Evolutionary conservation across 495 filamentous ascomycete genomes (phyloP), one percentile per base, ranked within the genome.

Genomic region (Xanthoparmelia taractica): DNA sequence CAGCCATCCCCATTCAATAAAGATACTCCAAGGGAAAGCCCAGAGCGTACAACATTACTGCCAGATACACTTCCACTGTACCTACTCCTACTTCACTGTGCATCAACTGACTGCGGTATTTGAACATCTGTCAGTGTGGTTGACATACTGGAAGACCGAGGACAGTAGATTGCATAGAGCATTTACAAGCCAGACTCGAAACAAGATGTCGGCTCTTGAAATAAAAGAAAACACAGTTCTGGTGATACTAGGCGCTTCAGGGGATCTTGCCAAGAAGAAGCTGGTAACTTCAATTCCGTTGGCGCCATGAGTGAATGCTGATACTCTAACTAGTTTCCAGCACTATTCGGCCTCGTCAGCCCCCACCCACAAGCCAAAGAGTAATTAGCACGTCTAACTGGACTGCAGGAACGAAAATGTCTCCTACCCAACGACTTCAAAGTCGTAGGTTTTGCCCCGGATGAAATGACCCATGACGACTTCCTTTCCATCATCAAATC

Each of bases 261-360:
- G 68, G 7, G 66, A 70, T 17, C 68, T 70, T 37, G 68, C 68
- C 11, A 60, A 55, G 55, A 70, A 70, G 64, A 70, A 70, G 37
- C 58, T 70, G 20, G 68, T 66, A 57, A 31, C 40, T 45, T n/a
- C 18, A n/a, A 33, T 1, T 10, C 17, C 13, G 2, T 20, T 8
- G 4, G 31, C 6, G 5, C 50, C 50, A 4, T 10, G 3, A 2
- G 4, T 33, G 23, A 10, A 8, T 3, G 52, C 60, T 63, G 27
- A 56, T 2, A 11, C 8, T 33, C 2, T 17, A 13, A 10, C 10
- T 29, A 70, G 68, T 70, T 64, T 54, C 68, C 66, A 58, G 68
- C 63, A 15, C 57, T 70, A 10, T 70, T 68, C 58, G 64, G 58
- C 36, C 60, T 70, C 23, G 68, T 70, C 31, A 59, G 61, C n/a